Conservation (phyloP, 257 asterid species). For the Gentiana straminea region DNA sequence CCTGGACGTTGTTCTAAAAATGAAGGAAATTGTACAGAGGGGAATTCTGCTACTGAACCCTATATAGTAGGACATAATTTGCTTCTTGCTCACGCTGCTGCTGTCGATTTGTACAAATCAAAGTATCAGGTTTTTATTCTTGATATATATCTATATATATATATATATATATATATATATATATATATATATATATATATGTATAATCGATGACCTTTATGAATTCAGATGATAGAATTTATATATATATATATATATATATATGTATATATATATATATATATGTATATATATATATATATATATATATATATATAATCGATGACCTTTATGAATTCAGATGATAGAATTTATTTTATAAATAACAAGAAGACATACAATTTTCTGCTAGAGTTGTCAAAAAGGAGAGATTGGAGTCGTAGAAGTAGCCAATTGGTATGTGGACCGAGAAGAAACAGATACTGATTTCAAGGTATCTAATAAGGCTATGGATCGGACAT, state of each 20-base stretch:
- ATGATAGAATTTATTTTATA: background rate
- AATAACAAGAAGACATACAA: background rate
- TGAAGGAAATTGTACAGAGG: background rate
- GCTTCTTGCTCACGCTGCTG: conserved; percentile 8
- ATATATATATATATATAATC: too few relatives aligned
- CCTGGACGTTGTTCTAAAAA: conserved; percentile 1
- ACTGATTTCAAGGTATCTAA: conserved; percentile 13
- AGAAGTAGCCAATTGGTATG: conserved; percentile 12
- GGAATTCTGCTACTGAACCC: conserved; percentile 8
- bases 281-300: too few relatives aligned
- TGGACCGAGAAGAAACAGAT: conserved; percentile 8
- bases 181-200: too few relatives aligned
- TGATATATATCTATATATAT: too few relatives aligned
- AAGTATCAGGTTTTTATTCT: conserved; percentile 1
- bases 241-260: too few relatives aligned
- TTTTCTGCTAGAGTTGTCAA: conserved; percentile 9
- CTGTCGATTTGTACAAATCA: background rate
- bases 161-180: too few relatives aligned
- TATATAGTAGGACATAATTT: conserved; percentile 1
- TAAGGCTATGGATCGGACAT: conserved; percentile 15
- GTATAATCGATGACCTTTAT: too few relatives aligned
- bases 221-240: too few relatives aligned
- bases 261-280: too few relatives aligned
- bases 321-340: conserved; percentile 3
- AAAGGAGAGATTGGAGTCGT: conserved; percentile 19